These are phyloP conservation scores for Colletotrichum godetiae DNA, from an alignment of 2,329 filamentous ascomycete species.

Conservation along the genomic window DNA sequence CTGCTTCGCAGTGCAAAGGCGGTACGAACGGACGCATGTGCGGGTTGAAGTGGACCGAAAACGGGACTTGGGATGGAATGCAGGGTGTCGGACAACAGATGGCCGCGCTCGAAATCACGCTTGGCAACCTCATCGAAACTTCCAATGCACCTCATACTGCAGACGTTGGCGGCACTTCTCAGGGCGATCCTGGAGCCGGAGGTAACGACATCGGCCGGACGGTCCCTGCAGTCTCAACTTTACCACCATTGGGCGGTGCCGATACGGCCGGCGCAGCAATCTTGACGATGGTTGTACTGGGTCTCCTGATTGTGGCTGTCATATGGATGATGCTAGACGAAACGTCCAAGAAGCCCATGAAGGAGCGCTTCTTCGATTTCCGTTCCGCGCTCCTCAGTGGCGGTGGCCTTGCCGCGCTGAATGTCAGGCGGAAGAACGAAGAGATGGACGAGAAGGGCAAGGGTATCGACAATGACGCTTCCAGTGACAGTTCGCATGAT, in stretches of 20 bases:
- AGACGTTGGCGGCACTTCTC: constrained; percentile 68
- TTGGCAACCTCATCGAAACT: constrained; percentile 67
- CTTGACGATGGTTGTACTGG: constrained; percentile 67
- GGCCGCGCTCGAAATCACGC: constrained; percentile 73
- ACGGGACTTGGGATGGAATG: constrained; percentile 65
- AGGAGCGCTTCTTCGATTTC: constrained; percentile 47
- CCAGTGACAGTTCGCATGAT: constrained; percentile 23
- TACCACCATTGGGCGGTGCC: constrained; percentile 52
- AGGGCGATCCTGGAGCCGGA: constrained; percentile 58
- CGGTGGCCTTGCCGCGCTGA: constrained; percentile 17
- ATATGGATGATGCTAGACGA: constrained; percentile 63
- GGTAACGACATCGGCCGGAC: constrained; percentile 57
- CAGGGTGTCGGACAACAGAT: constrained; percentile 78
- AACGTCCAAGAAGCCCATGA: constrained; percentile 45
- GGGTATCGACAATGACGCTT: constrained; percentile 14
- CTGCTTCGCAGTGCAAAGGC: constrained; percentile 67
- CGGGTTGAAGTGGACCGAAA: constrained; percentile 68
- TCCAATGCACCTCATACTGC: constrained; percentile 54
- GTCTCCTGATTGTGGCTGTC: constrained; percentile 64
- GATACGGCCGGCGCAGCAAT: constrained; percentile 78
- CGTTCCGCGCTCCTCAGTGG: constrained; percentile 24
- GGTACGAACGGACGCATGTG: constrained; percentile 68
- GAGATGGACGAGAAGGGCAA: constrained; percentile 36
- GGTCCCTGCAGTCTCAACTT: constrained; percentile 43
- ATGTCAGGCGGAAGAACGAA: background rate